Evolutionary conservation across 306 rosid species (phyloP).

Genomic region (Vigna reflexopilosa): DNA sequence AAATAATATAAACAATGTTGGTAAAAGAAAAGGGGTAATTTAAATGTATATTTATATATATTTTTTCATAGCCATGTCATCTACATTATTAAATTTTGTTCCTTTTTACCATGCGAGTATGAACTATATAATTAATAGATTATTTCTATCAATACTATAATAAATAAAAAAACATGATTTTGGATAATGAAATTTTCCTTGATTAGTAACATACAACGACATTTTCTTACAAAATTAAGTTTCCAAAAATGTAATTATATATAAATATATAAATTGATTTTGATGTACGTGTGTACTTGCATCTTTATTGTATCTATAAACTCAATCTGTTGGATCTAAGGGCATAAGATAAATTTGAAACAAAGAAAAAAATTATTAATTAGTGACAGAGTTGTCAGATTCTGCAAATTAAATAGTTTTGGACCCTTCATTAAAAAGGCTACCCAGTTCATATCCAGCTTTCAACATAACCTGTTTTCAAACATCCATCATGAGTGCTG

Average conservation of each 20-base stretch:
- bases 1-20: not conserved
- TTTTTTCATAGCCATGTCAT: too few species aligned
- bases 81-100: too few species aligned
- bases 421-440: slow-evolving; percentile 41
- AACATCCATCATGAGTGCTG: slow-evolving; percentile 33
- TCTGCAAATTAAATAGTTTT: not conserved
- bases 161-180: not conserved
- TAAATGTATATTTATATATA: too few species aligned
- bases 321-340: slow-evolving; percentile 1
- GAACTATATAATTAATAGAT: too few species aligned
- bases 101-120: too few species aligned
- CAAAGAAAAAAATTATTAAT: not conserved
- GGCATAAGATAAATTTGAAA: not conserved
- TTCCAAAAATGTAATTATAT: not conserved
- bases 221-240: not conserved
- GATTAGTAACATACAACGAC: not conserved
- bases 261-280: not conserved
- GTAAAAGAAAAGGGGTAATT: too few species aligned
- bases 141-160: too few species aligned
- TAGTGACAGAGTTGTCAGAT: slow-evolving; percentile 8
- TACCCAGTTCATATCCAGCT: slow-evolving; percentile 33
- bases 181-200: not conserved
- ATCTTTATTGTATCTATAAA: not conserved
- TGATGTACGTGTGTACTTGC: not conserved
- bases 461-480: slow-evolving; percentile 44